Percentiles rank a stretch among this genome's conserved stretches.
Evolutionary conservation across 306 rosid genomes (phyloP).

Genomic region (Cicer arietinum): DNA sequence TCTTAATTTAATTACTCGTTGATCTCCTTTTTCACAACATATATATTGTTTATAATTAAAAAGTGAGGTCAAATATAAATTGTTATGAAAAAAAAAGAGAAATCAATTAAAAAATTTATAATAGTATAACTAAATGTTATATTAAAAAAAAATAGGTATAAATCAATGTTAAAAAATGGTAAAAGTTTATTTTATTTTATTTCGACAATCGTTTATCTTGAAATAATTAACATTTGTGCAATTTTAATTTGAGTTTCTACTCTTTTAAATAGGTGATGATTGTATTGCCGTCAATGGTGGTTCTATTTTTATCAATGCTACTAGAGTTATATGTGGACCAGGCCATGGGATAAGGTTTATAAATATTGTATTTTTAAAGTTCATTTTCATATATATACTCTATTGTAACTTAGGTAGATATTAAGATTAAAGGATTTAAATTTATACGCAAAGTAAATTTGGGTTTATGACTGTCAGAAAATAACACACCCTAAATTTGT

Average conservation of each 20-base stretch:
- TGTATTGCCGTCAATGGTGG: slow-evolving; percentile 53
- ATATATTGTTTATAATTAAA: not conserved
- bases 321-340: slow-evolving; percentile 53
- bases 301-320: slow-evolving; percentile 38
- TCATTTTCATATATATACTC: not conserved
- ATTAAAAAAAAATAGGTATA: too few relatives aligned
- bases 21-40: too few relatives aligned
- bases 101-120: not conserved
- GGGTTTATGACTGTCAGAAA: too few relatives aligned
- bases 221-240: too few relatives aligned
- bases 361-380: not conserved
- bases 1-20: too few relatives aligned
- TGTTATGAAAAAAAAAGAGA: not conserved
- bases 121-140: not conserved
- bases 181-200: not conserved
- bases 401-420: too few relatives aligned
- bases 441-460: too few relatives aligned
- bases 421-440: too few relatives aligned
- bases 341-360: slow-evolving; percentile 63
- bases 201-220: not conserved
- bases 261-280: slow-evolving; percentile 51
- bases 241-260: too few relatives aligned
- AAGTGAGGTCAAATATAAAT: not conserved
- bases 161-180: too few relatives aligned
- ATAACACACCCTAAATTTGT: too few relatives aligned